Evolutionary conservation across 2,329 filamentous ascomycete genomes (phyloP), one percentile per base, ranked within the genome.

Genomic region (Botrytis medusae): DNA sequence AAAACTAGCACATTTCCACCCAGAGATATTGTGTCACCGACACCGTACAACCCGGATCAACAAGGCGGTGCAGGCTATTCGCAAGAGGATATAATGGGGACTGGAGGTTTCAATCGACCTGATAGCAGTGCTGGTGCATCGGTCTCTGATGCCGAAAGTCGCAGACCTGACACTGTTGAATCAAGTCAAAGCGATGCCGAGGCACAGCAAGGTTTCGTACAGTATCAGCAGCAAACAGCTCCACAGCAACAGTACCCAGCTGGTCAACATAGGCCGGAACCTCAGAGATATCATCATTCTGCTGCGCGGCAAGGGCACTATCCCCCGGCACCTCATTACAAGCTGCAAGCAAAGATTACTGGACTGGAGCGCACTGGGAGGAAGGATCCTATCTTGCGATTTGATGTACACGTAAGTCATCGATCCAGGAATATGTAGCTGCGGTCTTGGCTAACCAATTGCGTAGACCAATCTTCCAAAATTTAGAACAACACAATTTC

Each of bases 401-500:
- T 99, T 81, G 96, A 99, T 84, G 94, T 98, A 76, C 94, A 99
- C 84, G 96, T 98, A 90, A 81, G 91, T 81, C 44, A 69, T 72
- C 59, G 62, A 72, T 59, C 37, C 32, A 69, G 65, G 7, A 44
- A 34, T 57, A 25, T 48, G 29, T 40, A 32, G 57, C 37, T 67
- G 20, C 62, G 40, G 32, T 34, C 69, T 48, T 51, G 37, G 46
- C 77, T 80, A 72, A 81, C 57, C 14, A 20, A 63, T 16, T 63
- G 42, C 40, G 40, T 72, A 99, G 96, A 99, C 96, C 77, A 99
- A 99, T 83, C 92, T 99, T n/a, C 95, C 95, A 71, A 95, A 95
- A 78, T 99, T 98, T 83, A 90, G 96, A 79, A 99, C 96, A 0
- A 99, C 96, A 8, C 96, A 99, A 82, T 99, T 98, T 84, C 94